phyloP scores from a whole-genome alignment of 2,329 filamentous ascomycete genomes.

The Byssochlamys sp. region DNA sequence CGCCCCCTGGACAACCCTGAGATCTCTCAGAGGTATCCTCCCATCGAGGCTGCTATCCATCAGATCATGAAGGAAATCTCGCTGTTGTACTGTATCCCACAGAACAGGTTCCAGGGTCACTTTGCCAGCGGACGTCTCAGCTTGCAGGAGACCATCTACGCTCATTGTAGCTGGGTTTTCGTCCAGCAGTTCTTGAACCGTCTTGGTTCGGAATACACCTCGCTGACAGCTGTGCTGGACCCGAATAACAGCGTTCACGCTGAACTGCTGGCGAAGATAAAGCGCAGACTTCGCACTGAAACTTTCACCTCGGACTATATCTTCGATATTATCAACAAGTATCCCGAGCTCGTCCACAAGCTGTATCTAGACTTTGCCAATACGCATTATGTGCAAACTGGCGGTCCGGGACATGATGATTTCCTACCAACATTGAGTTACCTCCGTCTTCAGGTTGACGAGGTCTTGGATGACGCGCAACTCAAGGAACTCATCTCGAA shows the following conservation, averaged over 20 bases:
- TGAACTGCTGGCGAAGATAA: slow-evolving; percentile 82
- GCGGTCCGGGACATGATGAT: slow-evolving; percentile 52
- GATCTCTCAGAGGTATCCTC: slow-evolving; percentile 53
- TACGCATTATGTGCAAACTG: slow-evolving; percentile 65
- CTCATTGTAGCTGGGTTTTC: slow-evolving; percentile 95
- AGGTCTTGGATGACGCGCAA: slow-evolving; percentile 65
- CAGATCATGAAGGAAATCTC: slow-evolving; percentile 99
- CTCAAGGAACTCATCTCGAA: slow-evolving; percentile 69
- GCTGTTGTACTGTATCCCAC: slow-evolving; percentile 90
- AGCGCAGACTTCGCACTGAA: slow-evolving; percentile 87
- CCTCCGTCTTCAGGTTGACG: slow-evolving; percentile 55
- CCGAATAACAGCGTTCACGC: slow-evolving; percentile 72
- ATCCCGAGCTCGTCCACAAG: slow-evolving; percentile 75
- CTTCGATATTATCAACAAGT: slow-evolving; percentile 85
- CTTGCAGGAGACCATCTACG: slow-evolving; percentile 92
- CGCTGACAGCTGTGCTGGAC: slow-evolving; percentile 72
- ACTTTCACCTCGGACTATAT: slow-evolving; percentile 98
- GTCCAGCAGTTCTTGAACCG: slow-evolving; percentile 97
- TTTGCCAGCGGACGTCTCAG: slow-evolving; percentile 81
- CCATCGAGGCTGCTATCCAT: slow-evolving; percentile 88
- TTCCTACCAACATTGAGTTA: slow-evolving; percentile 63
- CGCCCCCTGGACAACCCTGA: slow-evolving; percentile 57
- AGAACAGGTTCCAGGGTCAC: slow-evolving; percentile 86
- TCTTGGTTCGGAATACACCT: slow-evolving; percentile 81
- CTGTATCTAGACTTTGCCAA: slow-evolving; percentile 87